Percentiles rank a stretch among this genome's conserved stretches.
phyloP scores from a whole-genome alignment of 208 protist genomes.

The Leishmania major region DNA sequence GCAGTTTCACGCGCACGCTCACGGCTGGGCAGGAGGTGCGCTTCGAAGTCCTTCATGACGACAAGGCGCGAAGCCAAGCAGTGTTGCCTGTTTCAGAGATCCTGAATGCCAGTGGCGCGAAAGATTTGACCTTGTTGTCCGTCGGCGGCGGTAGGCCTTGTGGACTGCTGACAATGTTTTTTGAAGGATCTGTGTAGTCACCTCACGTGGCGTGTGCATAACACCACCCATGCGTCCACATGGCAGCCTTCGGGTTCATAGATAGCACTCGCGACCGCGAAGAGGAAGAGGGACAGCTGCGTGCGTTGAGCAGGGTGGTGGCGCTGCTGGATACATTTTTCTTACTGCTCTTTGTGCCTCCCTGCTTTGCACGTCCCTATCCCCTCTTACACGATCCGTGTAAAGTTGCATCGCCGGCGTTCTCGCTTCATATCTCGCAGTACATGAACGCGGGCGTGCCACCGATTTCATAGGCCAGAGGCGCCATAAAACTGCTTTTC shows the following conservation, averaged over 20 bases:
- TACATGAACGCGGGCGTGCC: neutral
- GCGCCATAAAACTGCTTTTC: neutral
- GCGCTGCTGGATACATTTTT: neutral
- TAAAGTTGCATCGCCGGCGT: neutral
- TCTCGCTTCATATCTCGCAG: neutral
- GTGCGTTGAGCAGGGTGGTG: neutral
- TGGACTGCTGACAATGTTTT: constrained; percentile 27
- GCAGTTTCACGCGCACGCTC: constrained; percentile 29
- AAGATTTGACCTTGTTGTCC: constrained; percentile 12
- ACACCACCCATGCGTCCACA: neutral
- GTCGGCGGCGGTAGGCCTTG: neutral
- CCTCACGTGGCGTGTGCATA: too few relatives aligned
- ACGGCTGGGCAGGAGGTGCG: constrained; percentile 29
- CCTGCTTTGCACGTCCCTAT: neutral
- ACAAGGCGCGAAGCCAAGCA: constrained; percentile 7
- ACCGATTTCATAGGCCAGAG: neutral
- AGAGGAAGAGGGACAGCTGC: neutral
- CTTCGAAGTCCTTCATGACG: constrained; percentile 62
- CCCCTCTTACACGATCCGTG: neutral
- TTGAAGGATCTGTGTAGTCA: neutral
- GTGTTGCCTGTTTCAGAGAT: constrained; percentile 31
- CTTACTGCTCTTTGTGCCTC: neutral
- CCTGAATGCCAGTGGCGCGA: constrained; percentile 12
- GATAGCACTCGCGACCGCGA: neutral
- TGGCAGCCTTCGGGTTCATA: neutral